Conservation (phyloP, 2,329 filamentous ascomycete species). For the Polychaeton citri region DNA sequence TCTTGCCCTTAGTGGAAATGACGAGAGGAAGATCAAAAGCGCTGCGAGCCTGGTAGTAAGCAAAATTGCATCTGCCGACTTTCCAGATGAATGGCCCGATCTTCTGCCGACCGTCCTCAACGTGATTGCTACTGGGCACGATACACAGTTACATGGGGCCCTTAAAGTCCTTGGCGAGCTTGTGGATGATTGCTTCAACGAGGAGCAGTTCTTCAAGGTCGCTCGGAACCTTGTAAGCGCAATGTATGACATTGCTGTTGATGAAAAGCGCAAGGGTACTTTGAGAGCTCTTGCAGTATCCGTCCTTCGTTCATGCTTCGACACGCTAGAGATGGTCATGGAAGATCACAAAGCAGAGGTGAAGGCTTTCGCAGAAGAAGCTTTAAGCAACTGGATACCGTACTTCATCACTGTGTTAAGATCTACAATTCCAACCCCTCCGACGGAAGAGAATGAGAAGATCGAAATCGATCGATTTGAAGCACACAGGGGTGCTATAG, state of each 20-base stretch:
- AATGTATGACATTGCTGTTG: constrained; percentile 69
- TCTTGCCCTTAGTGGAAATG: constrained; percentile 58
- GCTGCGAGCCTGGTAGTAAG: constrained; percentile 81
- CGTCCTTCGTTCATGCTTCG: constrained; percentile 83
- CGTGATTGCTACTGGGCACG: constrained; percentile 61
- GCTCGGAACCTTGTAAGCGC: constrained; percentile 74
- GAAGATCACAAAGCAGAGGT: constrained; percentile 81
- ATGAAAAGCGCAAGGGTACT: constrained; percentile 54
- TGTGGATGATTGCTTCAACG: constrained; percentile 84
- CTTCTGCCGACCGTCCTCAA: constrained; percentile 69
- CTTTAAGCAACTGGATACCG: constrained; percentile 67
- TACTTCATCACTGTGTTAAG: constrained; percentile 77
- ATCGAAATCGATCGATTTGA: constrained; percentile 44
- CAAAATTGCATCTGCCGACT: constrained; percentile 88
- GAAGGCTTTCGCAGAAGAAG: constrained; percentile 77
- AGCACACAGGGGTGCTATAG: constrained; percentile 66
- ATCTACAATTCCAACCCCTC: constrained; percentile 51
- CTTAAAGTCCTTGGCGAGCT: constrained; percentile 78
- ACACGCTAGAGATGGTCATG: constrained; percentile 92
- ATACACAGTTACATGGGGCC: constrained; percentile 75
- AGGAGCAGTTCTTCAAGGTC: constrained; percentile 87
- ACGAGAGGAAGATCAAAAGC: constrained; percentile 74
- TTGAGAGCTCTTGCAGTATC: constrained; percentile 76
- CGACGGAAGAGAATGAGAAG: constrained; percentile 47
- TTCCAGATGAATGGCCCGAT: constrained; percentile 87